Conservation (phyloP, 2,329 filamentous ascomycete species). For the Fusarium falciforme region DNA sequence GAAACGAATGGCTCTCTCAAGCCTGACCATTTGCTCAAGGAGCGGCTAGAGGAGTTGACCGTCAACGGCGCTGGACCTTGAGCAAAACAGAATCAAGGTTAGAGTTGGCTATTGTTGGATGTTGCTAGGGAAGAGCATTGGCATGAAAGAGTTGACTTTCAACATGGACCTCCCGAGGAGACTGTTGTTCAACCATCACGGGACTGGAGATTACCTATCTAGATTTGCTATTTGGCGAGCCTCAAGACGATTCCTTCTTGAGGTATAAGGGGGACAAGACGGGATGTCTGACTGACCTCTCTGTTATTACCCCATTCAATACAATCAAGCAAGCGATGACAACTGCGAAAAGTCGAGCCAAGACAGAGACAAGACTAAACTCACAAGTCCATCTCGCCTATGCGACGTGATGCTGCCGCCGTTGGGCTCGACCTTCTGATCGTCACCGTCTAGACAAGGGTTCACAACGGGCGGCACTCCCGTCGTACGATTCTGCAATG, state of each 20-base stretch:
- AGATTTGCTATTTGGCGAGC: not conserved
- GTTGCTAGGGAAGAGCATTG: slow-evolving; percentile 13
- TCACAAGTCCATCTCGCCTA: not conserved
- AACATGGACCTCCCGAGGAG: slow-evolving; percentile 2
- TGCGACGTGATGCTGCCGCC: slow-evolving; percentile 24
- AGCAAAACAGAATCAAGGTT: slow-evolving; percentile 13
- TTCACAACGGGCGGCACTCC: not conserved
- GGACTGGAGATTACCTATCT: slow-evolving; percentile 1
- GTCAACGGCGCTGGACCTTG: slow-evolving; percentile 33
- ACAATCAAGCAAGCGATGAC: not conserved
- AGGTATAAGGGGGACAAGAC: not conserved
- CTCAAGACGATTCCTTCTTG: slow-evolving; percentile 1
- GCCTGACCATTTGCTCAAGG: slow-evolving; percentile 25
- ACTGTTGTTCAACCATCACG: slow-evolving; percentile 16
- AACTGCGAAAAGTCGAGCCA: not conserved
- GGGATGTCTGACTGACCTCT: not conserved
- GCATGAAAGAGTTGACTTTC: slow-evolving; percentile 11
- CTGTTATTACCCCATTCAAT: not conserved
- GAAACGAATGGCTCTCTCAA: slow-evolving; percentile 31
- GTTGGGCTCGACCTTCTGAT: slow-evolving; percentile 6
- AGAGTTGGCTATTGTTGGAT: not conserved
- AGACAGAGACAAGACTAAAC: not conserved
- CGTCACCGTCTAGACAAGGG: slow-evolving; percentile 14
- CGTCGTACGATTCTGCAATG: slow-evolving; percentile 37
- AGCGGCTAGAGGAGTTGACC: slow-evolving; percentile 37